Evolutionary conservation across 129 eudicot genomes (phyloP).

Genomic region (Centella asiatica): DNA sequence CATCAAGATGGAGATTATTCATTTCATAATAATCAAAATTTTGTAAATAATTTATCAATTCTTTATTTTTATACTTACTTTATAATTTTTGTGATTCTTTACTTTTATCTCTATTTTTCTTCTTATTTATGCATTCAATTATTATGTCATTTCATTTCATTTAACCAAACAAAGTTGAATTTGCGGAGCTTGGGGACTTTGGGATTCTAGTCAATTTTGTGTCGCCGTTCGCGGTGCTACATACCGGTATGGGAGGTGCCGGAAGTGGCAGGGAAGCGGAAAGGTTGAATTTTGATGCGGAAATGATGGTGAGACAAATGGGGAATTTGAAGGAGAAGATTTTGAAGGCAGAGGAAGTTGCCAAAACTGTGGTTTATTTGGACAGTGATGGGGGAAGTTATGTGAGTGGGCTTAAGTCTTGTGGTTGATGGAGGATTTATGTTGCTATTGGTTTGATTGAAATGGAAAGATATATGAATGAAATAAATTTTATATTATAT

Average conservation of each 20-base stretch:
- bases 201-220: slow-evolving; percentile 83
- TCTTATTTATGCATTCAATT: too few relatives aligned
- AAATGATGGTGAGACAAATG: slow-evolving; percentile 31
- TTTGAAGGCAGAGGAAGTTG: slow-evolving; percentile 47
- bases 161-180: too few relatives aligned
- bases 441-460: too few relatives aligned
- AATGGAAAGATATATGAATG: too few relatives aligned
- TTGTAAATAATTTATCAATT: too few relatives aligned
- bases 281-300: slow-evolving; percentile 15
- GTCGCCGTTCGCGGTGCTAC: slow-evolving; percentile 89
- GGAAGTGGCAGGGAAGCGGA: slow-evolving; percentile 14
- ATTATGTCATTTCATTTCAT: too few relatives aligned
- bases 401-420: slow-evolving; percentile 72
- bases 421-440: slow-evolving; percentile 75
- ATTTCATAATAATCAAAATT: too few relatives aligned
- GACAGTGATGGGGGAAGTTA: slow-evolving; percentile 66
- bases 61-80: too few relatives aligned
- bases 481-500: too few relatives aligned
- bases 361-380: slow-evolving; percentile 72
- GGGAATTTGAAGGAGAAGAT: slow-evolving; percentile 57
- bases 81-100: too few relatives aligned
- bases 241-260: slow-evolving; percentile 78
- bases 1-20: too few relatives aligned
- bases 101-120: too few relatives aligned
- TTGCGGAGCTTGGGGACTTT: slow-evolving; percentile 56